Conservation (phyloP, 345 rosid genomes). For the Brassica juncea region DNA sequence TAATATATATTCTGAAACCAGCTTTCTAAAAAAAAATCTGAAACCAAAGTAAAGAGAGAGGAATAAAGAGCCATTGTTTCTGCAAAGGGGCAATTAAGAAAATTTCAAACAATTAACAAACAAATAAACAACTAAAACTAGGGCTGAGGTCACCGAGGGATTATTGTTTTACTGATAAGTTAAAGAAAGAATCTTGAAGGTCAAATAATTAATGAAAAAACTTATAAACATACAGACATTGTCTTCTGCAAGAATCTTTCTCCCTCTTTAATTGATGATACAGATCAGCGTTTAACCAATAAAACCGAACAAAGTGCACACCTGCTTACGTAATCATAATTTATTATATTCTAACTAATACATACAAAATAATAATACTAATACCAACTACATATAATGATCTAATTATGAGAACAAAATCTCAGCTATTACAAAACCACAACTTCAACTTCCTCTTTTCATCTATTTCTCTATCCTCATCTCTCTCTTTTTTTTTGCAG, state of each 20-base stretch:
- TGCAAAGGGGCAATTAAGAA: constrained; percentile 25
- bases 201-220: constrained; percentile 36
- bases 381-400: constrained; percentile 33
- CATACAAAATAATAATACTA: not conserved
- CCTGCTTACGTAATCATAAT: constrained; percentile 36
- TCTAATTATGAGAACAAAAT: constrained; percentile 28
- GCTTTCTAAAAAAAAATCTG: not conserved
- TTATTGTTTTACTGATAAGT: constrained; percentile 28
- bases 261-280: constrained; percentile 26
- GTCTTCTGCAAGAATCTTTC: constrained; percentile 44
- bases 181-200: constrained; percentile 43
- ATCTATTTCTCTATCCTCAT: not conserved
- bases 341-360: constrained; percentile 12
- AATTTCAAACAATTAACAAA: constrained; percentile 32
- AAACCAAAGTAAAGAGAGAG: not conserved
- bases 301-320: constrained; percentile 36
- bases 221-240: constrained; percentile 41
- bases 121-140: constrained; percentile 24
- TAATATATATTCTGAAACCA: too few species aligned
- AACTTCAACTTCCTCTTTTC: not conserved
- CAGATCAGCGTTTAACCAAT: constrained; percentile 30
- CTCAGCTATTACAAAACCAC: constrained; percentile 9
- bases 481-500: constrained; percentile 7
- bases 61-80: not conserved
- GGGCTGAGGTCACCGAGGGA: constrained; percentile 42